Conservation (phyloP, 2,329 filamentous ascomycete genomes). For the Monosporascus ibericus region DNA sequence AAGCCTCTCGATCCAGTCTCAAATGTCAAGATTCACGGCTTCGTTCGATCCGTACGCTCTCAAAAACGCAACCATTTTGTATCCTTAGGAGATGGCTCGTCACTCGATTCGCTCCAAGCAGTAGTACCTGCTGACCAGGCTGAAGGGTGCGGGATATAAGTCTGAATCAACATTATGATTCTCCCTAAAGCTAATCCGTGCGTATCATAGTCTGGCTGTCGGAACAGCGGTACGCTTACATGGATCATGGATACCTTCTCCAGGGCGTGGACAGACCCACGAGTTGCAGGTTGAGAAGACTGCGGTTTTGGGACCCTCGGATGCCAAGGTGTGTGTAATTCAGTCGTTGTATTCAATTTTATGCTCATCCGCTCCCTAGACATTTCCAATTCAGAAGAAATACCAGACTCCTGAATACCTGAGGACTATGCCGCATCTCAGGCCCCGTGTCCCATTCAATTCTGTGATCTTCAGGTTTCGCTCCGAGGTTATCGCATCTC, state of each 20-base stretch:
- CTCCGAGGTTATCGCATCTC: conserved; percentile 67
- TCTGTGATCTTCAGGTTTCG: conserved; percentile 74
- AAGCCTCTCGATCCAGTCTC: conserved; percentile 36
- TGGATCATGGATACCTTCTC: conserved; percentile 70
- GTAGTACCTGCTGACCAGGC: conserved; percentile 68
- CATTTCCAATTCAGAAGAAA: conserved; percentile 92
- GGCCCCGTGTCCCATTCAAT: conserved; percentile 74
- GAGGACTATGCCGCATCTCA: conserved; percentile 80
- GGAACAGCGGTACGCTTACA: conserved; percentile 73
- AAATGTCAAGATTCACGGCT: conserved; percentile 65
- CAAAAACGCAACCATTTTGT: conserved; percentile 83
- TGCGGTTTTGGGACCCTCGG: conserved; percentile 67
- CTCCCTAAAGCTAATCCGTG: conserved; percentile 22
- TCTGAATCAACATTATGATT: conserved; percentile 5
- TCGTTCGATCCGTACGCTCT: conserved; percentile 76
- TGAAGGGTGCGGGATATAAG: conserved; percentile 54
- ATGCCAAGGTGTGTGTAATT: conserved; percentile 61
- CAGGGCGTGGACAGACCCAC: conserved; percentile 63
- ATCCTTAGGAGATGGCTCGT: conserved; percentile 81
- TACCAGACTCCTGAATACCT: conserved; percentile 88
- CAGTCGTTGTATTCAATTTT: conserved; percentile 1
- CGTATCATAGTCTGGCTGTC: conserved; percentile 60
- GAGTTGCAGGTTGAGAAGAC: conserved; percentile 73
- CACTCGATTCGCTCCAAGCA: conserved; percentile 70
- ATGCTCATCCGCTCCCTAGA: conserved; percentile 42